Conservation (phyloP, 2,329 filamentous ascomycete species). For the Penicillium olsonii region DNA sequence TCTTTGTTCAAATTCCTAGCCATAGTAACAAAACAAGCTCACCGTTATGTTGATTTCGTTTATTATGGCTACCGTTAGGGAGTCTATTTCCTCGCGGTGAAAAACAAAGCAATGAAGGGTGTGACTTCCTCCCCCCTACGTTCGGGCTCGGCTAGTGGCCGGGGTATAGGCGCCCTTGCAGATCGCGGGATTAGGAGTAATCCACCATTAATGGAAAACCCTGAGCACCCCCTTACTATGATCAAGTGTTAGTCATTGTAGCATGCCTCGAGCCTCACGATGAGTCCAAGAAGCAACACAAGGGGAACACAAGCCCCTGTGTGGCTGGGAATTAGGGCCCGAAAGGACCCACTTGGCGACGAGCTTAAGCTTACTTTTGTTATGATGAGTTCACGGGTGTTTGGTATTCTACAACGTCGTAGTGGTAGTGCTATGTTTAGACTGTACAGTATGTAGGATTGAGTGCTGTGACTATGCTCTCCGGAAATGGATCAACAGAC, state of each 20-base stretch:
- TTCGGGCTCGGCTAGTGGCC: neutral
- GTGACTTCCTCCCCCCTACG: conserved; percentile 4
- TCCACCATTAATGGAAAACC: neutral
- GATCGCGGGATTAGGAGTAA: conserved; percentile 1
- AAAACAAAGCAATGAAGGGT: conserved; percentile 24
- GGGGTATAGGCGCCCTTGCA: conserved; percentile 19
- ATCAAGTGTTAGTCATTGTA: neutral
- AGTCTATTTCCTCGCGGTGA: conserved; percentile 17
- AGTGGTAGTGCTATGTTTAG: neutral
- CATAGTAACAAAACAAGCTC: conserved; percentile 7
- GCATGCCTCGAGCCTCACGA: conserved; percentile 17
- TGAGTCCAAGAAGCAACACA: neutral
- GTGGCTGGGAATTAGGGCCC: neutral
- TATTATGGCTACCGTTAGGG: conserved; percentile 6
- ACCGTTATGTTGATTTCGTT: neutral
- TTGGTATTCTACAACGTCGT: neutral
- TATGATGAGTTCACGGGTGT: neutral
- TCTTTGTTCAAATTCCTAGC: neutral
- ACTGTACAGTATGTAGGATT: too few species aligned
- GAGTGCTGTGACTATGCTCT: too few species aligned
- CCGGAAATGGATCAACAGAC: conserved; percentile 3
- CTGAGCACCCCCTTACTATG: neutral
- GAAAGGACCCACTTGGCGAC: conserved; percentile 1
- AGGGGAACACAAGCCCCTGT: conserved; percentile 1
- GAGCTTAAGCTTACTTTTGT: conserved; percentile 6